Base-by-base conservation (phyloP, 768 basidiomycete species). In the Filobasidium floriforme region DNA sequence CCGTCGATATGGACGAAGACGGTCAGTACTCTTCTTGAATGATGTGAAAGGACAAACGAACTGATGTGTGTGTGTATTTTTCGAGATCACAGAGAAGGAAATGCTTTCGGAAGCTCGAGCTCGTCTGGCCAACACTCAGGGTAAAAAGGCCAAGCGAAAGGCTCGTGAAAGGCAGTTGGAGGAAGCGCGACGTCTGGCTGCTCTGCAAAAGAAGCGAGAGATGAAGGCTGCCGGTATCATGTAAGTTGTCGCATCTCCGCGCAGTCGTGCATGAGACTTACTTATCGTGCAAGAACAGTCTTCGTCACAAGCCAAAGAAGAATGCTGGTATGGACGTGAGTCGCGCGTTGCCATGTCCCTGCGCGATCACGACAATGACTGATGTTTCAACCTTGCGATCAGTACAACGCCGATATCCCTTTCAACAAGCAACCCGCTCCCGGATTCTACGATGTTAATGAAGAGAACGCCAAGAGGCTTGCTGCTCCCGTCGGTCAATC, bases 1-100 rank as follows among this genome's bases (percentile, higher is more conserved):
- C 96, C 7, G 97, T 98, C 72, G 96, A 99, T 80, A 99, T 99
- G 96, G 96, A 99, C 76, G 96, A 99, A 80, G 96, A 98, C 75
- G 93, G 90, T 88, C 69, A 66, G 84, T 80, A 26, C 3, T 26
- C 44, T 37, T 19, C 26, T 18, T 43, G 15, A 60, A n/a, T 52
- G 4, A 44, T 7, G 28, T 7, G 18, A 37, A 22, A 5, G 19
- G 43, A 32, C 68, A n/a, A 32, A 22, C 28, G 29, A 26, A 19
- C 32, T 46, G 29, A 22, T 57, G 28, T 28, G 1, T 9, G 32
- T 37, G 32, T 37, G 9, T n/a, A n/a, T n/a, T n/a, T n/a, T 37
- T 37, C 7, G 9, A 22, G 14, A 26, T 1, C 69, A 29, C 72
- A 92, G 92, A 98, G 80, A 98, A 98, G 86, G 96, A 98, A 79